Evolutionary conservation across 2,329 filamentous ascomycete genomes (phyloP), one percentile per base, ranked within the genome.

Genomic region (Penicillium sp.): DNA sequence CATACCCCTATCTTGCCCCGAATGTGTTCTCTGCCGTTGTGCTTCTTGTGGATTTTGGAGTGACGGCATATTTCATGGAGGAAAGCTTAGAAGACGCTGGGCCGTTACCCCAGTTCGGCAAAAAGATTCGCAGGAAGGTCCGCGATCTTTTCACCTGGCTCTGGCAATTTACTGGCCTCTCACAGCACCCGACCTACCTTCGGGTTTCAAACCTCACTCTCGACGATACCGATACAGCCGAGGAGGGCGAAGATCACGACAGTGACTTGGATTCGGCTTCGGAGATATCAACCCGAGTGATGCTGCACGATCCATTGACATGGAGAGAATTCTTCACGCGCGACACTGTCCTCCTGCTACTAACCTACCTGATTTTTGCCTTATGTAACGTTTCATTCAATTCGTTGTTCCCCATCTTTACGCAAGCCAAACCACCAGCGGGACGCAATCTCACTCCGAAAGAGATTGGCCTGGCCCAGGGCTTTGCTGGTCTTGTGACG

Each of bases 311-410:
- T 54, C 78, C 78, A n/a, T 75, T 88, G 11, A 79, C 80, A 1
- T 79, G 77, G 25, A 83, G 83, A 37, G 80, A 86, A 50, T 76
- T 96, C 1, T 81, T 93, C 50, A 96, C 91, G 68, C 83, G 87
- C 56, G 92, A 95, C 58, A 96, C 92, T 0, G 73, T 97, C 13
- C 79, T 96, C 3, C 83, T 99, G 0, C 83, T 99, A 6, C 73
- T 85, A 52, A 96, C 93, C 0, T 98, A 96, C 69, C 85, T 97
- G 44, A 88, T 98, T 50, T 99, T 98, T 71, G 93, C 97, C 69
- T 82, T 99, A 5, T 88, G 90, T 59, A 98, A 98, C 73, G 92
- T 97, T 63, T 92, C 92, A 3, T 99, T 93, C 82, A 97, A 96
- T 75, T 93, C 91, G 19, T 80, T 99, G 0, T 99, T 96, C 68